Evolutionary conservation across 345 rosid species (phyloP), one percentile per base, ranked within the genome.

Genomic region (Balakata baccata): DNA sequence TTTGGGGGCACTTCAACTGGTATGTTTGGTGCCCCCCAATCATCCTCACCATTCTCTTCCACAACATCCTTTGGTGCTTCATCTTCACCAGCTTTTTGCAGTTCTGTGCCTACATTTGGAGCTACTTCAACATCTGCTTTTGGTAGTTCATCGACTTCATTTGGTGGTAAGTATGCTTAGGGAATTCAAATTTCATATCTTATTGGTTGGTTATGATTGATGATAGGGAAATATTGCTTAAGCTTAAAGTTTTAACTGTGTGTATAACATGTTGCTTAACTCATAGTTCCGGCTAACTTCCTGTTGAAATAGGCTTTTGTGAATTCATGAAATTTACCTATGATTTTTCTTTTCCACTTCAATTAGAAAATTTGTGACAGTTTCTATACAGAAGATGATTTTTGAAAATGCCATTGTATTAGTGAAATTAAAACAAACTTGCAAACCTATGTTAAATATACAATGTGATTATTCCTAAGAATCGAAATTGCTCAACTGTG

Each of bases 1-100:
- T 89, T 95, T 74, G 98, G 98, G 50, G 92, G 94, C 34, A 88
- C 96, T 77, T 86, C 98, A 63, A 92, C 97, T 7, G 97, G 98
- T 41, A 87, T 89, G 78, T 92, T 95, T 86, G 97, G 96, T 64
- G 75, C 88, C 34, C 34, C 92, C 47, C 94, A 81, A 73, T 37
- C 90, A 43, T 87, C 98, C 18, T 84, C 96, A 6, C 91, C 90
- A 20, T 90, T 92, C 60, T 77, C 89, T 12, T 85, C 98, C 38
- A 78, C 86, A 7, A 56, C 92, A 54, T 72, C 91, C 63, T 95
- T 95, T 85, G 96, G 93, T 74, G 87, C 89, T 63, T 81, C 93
- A 22, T 88, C 96, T 58, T 83, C 97, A 4, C 89, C 92, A 37
- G 84, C 90, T 45, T 89, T 94, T 83, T 92, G 96, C 20, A 79